Conservation (phyloP, 2,329 filamentous ascomycete genomes). For the Fusarium sp. region DNA sequence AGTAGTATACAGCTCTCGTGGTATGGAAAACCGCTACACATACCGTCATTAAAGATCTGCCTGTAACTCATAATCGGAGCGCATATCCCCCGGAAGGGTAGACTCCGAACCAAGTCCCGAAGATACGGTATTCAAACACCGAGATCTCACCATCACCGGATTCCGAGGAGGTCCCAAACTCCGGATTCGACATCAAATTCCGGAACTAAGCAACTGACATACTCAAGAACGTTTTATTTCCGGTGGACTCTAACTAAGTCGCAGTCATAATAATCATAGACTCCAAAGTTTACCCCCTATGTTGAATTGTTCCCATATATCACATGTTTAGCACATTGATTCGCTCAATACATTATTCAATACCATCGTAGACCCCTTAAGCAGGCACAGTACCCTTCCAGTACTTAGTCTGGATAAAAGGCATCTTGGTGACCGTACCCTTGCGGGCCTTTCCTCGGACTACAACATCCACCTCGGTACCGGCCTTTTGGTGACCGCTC, state of each 20-base stretch:
- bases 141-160: background rate
- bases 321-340: slow-evolving; percentile 21
- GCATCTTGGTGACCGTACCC: slow-evolving; percentile 87
- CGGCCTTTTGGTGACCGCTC: slow-evolving; percentile 84
- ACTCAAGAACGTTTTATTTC: slow-evolving; percentile 13
- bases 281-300: slow-evolving; percentile 26
- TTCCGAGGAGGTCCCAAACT: slow-evolving; percentile 3
- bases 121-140: background rate
- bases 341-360: slow-evolving; percentile 28
- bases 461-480: slow-evolving; percentile 82
- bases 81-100: background rate
- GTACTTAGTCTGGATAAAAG: slow-evolving; percentile 86
- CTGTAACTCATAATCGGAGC: background rate
- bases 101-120: slow-evolving; percentile 7
- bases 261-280: slow-evolving; percentile 14
- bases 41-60: background rate
- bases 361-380: slow-evolving; percentile 3
- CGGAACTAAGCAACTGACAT: background rate
- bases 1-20: background rate
- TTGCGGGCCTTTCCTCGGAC: slow-evolving; percentile 82
- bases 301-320: slow-evolving; percentile 35
- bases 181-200: slow-evolving; percentile 3
- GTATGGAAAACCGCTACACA: background rate
- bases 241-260: slow-evolving; percentile 7
- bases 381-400: slow-evolving; percentile 52